These are phyloP conservation scores for Yamagishiella unicocca DNA, from an alignment of 139 green algal genomes.

Conservation along the genomic window DNA sequence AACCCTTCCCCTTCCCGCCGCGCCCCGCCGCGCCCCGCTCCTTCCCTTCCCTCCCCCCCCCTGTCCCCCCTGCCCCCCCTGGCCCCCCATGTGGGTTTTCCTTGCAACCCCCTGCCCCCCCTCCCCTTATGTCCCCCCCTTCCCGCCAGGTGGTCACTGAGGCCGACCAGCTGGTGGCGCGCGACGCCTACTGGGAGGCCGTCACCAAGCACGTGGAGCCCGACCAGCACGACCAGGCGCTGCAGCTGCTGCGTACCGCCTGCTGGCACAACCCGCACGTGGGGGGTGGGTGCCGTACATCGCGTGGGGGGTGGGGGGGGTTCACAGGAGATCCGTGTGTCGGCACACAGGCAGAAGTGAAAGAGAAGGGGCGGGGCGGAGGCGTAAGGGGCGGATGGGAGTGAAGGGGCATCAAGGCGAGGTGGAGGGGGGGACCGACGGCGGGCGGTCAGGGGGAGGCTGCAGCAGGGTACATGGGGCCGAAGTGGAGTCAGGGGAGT, in stretches of 20 bases:
- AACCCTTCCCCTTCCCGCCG: too few species aligned
- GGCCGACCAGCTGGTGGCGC: constrained; percentile 22
- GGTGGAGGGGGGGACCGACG: too few species aligned
- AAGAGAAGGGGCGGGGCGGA: neutral
- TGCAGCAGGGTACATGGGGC: too few species aligned
- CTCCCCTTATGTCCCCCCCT: neutral
- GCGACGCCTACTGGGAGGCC: constrained; percentile 48
- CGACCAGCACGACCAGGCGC: constrained; percentile 5
- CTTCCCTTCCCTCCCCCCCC: too few species aligned
- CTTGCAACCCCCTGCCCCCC: neutral
- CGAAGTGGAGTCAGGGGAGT: too few species aligned
- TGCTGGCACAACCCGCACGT: constrained; percentile 31
- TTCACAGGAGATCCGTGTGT: too few species aligned
- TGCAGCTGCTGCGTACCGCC: neutral
- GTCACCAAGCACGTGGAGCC: constrained; percentile 30
- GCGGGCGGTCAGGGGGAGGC: too few species aligned
- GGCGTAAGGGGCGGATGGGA: neutral
- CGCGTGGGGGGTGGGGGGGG: neutral
- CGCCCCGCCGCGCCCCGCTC: too few species aligned
- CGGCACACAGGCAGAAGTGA: neutral
- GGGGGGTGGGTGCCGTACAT: constrained; percentile 4
- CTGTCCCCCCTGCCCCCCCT: neutral
- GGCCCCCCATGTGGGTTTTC: neutral
- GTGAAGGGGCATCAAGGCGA: too few species aligned
- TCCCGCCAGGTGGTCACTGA: constrained; percentile 14